Base-by-base conservation (phyloP, 352 stramenopile genomes). In the Globisporangium cederbergense region DNA sequence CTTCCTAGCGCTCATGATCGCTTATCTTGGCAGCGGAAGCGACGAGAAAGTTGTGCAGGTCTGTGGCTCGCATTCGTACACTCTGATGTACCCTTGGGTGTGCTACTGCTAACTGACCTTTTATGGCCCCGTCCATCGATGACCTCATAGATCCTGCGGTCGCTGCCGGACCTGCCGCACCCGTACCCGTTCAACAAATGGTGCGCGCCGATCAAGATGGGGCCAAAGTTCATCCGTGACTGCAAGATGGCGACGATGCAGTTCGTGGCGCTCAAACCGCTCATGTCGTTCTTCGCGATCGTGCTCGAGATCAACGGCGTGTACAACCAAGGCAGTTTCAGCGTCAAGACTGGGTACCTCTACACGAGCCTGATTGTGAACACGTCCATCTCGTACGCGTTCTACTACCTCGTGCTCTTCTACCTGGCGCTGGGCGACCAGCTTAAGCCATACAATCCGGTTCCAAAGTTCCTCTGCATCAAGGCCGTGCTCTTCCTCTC, bases 401-500 rank as follows among this genome's bases (percentile, higher is more conserved):
- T 99, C 77, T 98, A 97, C 72, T 98, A 98, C 62, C 74, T 99
- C 52, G 83, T 99, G 40, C 91, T 98, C 34, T 99, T 99, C 72
- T 99, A 99, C 73, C 81, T 99, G 66, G 89, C 92, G 18, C 76
- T 98, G 5, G 77, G 88, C 36, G 73, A 90, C 2, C 90, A 97
- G 36, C 75, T 99, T 49, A 79, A 74, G 62, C 95, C 89, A 60
- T 98, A 94, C 75, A 96, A 98, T 58, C 97, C 97, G 3, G 96
- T 98, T 45, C 89, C 94, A 1, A 99, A 99, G 79, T 99, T 99
- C 71, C 75, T 99, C 28, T 98, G 95, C 64, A 98, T 99, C 75
- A 99, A 99, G 73, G 96, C 93, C 7, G 92, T 99, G 61, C 77
- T 99, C n/a, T 99, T 99, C 72, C 76, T 99, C 25, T 98, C 94